Conservation (phyloP, 768 basidiomycete species). For the Termitomyces sp. region DNA sequence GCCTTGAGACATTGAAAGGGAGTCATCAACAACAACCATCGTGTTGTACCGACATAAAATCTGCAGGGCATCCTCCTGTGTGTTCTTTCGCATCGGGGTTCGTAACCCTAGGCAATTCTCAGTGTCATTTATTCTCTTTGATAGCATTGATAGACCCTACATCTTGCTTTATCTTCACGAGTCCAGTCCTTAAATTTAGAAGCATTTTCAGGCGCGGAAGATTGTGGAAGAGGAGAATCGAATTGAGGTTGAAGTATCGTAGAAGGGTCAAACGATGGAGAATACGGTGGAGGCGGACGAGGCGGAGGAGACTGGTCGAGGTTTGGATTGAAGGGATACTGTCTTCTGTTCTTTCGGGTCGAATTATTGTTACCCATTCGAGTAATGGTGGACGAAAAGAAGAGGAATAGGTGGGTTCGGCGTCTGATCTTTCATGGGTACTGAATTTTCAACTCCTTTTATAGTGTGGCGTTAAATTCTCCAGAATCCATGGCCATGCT, state of each 20-base stretch:
- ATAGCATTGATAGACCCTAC: neutral
- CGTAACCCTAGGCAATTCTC: slow-evolving; percentile 7
- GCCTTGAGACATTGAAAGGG: slow-evolving; percentile 44
- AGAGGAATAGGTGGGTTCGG: neutral
- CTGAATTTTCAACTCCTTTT: no score
- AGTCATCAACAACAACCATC: slow-evolving; percentile 57
- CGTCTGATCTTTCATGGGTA: neutral
- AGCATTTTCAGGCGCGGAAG: neutral
- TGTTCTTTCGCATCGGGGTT: slow-evolving; percentile 12
- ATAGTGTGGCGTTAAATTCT: no score
- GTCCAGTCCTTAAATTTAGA: neutral
- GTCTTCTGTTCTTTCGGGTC: neutral
- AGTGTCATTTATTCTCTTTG: neutral
- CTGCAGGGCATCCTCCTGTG: slow-evolving; percentile 25
- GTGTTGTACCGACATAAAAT: slow-evolving; percentile 46
- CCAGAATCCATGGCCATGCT: no score
- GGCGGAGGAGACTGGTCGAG: neutral
- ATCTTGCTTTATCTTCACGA: neutral
- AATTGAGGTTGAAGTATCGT: neutral
- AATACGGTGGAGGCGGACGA: neutral
- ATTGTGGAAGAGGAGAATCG: neutral
- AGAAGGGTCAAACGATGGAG: neutral
- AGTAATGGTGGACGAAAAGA: neutral
- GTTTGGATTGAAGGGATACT: neutral
- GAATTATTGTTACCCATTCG: neutral